Conservation (phyloP, 139 green algal genomes). For the Bryopsis sp. region DNA sequence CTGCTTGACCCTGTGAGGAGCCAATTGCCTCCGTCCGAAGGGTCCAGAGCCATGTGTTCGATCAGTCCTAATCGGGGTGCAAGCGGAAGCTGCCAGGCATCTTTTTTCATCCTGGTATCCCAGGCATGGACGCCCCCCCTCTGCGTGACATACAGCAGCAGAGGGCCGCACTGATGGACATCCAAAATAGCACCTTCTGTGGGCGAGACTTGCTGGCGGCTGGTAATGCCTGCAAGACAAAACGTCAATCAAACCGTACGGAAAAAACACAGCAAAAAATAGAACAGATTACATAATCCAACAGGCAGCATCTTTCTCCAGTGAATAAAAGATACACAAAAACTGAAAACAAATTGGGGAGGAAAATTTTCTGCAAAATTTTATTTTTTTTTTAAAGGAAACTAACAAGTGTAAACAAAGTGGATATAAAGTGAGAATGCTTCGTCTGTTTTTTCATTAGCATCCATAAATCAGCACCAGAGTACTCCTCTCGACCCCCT, state of each 20-base stretch:
- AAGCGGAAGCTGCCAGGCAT: conserved; percentile 49
- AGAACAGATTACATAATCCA: no score
- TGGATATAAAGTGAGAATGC: no score
- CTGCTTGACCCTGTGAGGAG: conserved; percentile 54
- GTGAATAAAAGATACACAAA: no score
- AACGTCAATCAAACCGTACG: no score
- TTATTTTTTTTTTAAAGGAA: no score
- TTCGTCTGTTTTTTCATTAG: no score
- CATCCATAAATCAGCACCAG: not conserved
- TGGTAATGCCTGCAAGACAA: conserved; percentile 31
- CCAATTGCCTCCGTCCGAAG: conserved; percentile 34
- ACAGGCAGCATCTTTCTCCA: no score
- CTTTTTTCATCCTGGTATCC: conserved; percentile 51
- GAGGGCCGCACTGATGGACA: conserved; percentile 37
- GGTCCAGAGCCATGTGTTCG: conserved; percentile 44
- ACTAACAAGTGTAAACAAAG: no score
- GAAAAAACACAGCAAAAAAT: no score
- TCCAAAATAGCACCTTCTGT: conserved; percentile 45
- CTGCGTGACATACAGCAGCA: conserved; percentile 59
- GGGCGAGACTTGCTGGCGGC: conserved; percentile 29
- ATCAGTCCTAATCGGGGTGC: conserved; percentile 37
- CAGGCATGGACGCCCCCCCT: conserved; percentile 59
- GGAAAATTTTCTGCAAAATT: no score
- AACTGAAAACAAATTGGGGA: no score
- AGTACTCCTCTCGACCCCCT: not conserved